phyloP scores from a whole-genome alignment of 1,284 basidiomycete genomes.

The Heterobasidion parviporum region DNA sequence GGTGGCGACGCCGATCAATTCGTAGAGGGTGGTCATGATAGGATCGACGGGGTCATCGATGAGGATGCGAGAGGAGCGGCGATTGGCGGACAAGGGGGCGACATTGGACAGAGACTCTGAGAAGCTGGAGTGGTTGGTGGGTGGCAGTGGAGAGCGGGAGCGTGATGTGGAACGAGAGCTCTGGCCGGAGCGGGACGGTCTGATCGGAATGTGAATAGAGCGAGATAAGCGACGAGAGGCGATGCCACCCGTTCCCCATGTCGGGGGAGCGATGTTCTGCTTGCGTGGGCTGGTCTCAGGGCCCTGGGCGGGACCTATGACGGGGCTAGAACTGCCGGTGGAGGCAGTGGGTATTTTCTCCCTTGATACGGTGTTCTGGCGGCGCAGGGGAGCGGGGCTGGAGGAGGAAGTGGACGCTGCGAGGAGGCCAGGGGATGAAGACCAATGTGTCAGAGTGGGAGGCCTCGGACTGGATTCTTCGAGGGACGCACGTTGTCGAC shows the following conservation, averaged over 20 bases:
- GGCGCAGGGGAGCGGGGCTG: constrained; percentile 59
- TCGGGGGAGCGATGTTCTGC: constrained; percentile 34
- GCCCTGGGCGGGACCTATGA: constrained; percentile 45
- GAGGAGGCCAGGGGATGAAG: constrained; percentile 46
- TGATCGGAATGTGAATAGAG: constrained; percentile 68
- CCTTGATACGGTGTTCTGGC: constrained; percentile 59
- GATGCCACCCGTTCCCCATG: constrained; percentile 49
- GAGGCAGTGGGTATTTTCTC: constrained; percentile 40
- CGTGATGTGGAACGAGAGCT: constrained; percentile 95
- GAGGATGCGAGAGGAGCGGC: constrained; percentile 65
- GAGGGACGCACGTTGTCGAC: constrained; percentile 67
- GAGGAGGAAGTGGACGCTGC: constrained; percentile 53
- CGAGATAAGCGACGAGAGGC: constrained; percentile 71
- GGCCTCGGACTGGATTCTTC: constrained; percentile 30
- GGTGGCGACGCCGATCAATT: constrained; percentile 90
- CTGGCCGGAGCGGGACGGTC: constrained; percentile 61
- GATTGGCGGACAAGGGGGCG: constrained; percentile 32
- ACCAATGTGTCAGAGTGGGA: constrained; percentile 43
- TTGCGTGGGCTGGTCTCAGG: constrained; percentile 59
- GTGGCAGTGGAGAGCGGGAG: constrained; percentile 87
- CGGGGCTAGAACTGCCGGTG: constrained; percentile 44
- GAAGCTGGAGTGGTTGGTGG: constrained; percentile 52
- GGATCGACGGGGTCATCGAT: constrained; percentile 78
- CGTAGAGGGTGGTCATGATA: constrained; percentile 89
- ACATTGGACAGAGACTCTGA: constrained; percentile 44